A percentile compares a stretch with the other conserved stretches of the same genome.
phyloP scores from a whole-genome alignment of 2,329 filamentous ascomycete genomes.

The Colletotrichum sp. region DNA sequence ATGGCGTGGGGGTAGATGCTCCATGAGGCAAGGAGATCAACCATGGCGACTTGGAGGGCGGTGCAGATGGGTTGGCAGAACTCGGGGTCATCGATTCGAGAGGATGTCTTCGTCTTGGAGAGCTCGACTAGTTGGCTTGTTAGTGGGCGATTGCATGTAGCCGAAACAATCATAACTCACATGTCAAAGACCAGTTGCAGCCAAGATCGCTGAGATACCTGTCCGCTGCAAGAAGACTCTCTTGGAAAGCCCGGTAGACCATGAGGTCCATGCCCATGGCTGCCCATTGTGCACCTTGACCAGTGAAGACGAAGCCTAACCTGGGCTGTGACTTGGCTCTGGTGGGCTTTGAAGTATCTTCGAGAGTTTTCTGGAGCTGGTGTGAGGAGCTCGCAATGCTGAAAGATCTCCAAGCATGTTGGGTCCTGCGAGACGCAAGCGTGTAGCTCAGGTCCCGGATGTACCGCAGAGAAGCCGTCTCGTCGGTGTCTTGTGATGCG shows the following conservation, averaged over 20 bases:
- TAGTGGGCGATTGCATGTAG: background rate
- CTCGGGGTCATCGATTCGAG: slow-evolving; percentile 41
- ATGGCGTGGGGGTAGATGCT: slow-evolving; percentile 42
- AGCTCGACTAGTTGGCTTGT: slow-evolving; percentile 13
- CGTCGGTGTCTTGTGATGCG: background rate
- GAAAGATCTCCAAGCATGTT: slow-evolving; percentile 1
- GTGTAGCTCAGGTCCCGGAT: slow-evolving; percentile 49
- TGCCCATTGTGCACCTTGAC: slow-evolving; percentile 31
- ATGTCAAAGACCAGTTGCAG: slow-evolving; percentile 27
- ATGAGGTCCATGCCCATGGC: slow-evolving; percentile 25
- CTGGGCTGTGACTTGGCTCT: background rate
- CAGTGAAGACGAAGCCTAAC: slow-evolving; percentile 29
- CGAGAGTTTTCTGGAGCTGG: background rate
- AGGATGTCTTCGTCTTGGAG: slow-evolving; percentile 31
- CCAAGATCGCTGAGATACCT: slow-evolving; percentile 35
- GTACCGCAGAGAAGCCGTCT: background rate
- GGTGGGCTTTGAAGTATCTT: background rate
- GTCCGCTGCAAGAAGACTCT: slow-evolving; percentile 38
- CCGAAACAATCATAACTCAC: background rate
- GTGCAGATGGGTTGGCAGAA: slow-evolving; percentile 50
- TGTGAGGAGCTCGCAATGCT: background rate
- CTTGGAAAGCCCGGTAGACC: slow-evolving; percentile 36
- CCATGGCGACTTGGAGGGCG: slow-evolving; percentile 52
- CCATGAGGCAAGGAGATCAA: slow-evolving; percentile 48
- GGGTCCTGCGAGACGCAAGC: slow-evolving; percentile 28